Conservation (phyloP, 345 rosid genomes). For the Citrus sinensis region DNA sequence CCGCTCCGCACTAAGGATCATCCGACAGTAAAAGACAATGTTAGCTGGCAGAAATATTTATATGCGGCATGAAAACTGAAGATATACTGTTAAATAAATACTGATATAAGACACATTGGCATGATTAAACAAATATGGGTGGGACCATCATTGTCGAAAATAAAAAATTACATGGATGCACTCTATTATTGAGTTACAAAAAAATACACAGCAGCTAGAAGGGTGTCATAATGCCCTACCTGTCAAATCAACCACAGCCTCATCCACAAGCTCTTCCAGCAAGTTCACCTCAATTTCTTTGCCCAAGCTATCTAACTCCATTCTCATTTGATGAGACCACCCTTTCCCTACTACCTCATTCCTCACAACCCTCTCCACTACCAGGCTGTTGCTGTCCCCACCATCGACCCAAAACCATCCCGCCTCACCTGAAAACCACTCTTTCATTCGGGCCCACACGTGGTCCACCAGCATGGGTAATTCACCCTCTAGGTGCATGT, state of each 20-base stretch:
- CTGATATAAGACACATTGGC: conserved; percentile 2
- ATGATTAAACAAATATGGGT: conserved; percentile 22
- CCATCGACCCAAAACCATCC: conserved; percentile 31
- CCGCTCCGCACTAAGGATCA: too few relatives aligned
- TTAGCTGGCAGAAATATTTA: conserved; percentile 6
- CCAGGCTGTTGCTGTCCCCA: conserved; percentile 56
- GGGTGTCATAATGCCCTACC: conserved; percentile 24
- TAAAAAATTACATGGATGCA: conserved; percentile 19
- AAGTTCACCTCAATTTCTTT: conserved; percentile 56
- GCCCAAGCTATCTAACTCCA: conserved; percentile 51
- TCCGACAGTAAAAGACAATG: background rate
- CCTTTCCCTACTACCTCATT: conserved; percentile 71
- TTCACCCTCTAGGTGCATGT: conserved; percentile 17
- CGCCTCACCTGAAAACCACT: conserved; percentile 48
- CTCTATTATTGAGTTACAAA: conserved; percentile 10
- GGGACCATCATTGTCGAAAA: conserved; percentile 20
- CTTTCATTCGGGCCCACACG: conserved; percentile 65
- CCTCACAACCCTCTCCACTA: conserved; percentile 60
- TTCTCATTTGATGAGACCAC: conserved; percentile 52
- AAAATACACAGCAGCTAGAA: background rate
- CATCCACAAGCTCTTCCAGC: conserved; percentile 77
- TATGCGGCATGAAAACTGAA: background rate
- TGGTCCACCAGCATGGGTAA: conserved; percentile 40
- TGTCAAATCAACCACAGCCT: conserved; percentile 58
- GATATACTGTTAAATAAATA: conserved; percentile 12